These are phyloP conservation scores for Hippophae rhamnoides DNA, from an alignment of 306 rosid genomes.

Conservation along the genomic window DNA sequence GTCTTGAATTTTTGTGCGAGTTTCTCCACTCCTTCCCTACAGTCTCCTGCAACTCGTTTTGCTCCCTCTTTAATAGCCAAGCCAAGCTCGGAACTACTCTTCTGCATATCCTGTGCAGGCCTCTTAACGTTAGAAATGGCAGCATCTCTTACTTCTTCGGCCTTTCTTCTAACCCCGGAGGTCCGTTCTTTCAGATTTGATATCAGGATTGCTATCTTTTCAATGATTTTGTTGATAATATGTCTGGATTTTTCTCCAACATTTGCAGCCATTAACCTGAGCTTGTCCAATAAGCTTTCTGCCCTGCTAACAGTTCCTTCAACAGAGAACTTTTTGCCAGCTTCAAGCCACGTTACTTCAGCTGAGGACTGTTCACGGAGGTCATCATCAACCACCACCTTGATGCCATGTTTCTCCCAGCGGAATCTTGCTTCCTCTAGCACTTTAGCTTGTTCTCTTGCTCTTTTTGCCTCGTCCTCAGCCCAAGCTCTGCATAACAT, in stretches of 20 bases:
- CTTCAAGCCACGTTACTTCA: conserved; percentile 72
- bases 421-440: conserved; percentile 93
- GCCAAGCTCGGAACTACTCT: conserved; percentile 45
- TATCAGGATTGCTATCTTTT: conserved; percentile 38
- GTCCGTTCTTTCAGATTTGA: conserved; percentile 56
- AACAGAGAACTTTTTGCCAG: conserved; percentile 52
- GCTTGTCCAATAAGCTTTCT: conserved; percentile 54
- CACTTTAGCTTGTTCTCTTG: conserved; percentile 76
- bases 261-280: conserved; percentile 48
- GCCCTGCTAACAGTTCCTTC: conserved; percentile 66
- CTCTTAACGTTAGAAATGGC: conserved; percentile 39
- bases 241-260: conserved; percentile 60
- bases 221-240: conserved; percentile 44
- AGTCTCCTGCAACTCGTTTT: conserved; percentile 68
- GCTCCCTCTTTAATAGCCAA: conserved; percentile 54
- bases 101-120: conserved; percentile 58
- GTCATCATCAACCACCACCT: conserved; percentile 76
- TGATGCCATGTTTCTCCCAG: conserved; percentile 95
- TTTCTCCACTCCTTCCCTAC: conserved; percentile 88
- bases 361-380: conserved; percentile 72
- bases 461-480: conserved; percentile 93
- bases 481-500: conserved; percentile 73
- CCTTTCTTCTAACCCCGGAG: conserved; percentile 39
- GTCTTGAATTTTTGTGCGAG: conserved; percentile 78
- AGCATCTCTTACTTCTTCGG: conserved; percentile 41